Base-by-base conservation (phyloP, 1,284 basidiomycete species). In the Malassezia arunalokei region DNA sequence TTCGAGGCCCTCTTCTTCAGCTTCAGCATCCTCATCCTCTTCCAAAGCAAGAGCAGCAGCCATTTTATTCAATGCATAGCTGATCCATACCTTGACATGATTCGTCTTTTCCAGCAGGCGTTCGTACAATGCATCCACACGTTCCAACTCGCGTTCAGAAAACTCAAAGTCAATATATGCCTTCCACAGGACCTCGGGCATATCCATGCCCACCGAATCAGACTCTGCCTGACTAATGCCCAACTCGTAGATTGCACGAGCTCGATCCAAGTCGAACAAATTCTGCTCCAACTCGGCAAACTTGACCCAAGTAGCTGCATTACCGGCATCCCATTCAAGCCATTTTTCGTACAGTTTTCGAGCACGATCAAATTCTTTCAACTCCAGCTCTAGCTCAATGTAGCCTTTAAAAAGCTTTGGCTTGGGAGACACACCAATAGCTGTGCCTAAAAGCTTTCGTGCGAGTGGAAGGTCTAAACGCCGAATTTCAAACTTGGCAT, bases 151-250 rank as follows among this genome's bases (percentile, higher is more conserved):
- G 59, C 89, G 86, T 74, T 94, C 89, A 53, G 91, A 88, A 62
- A 88, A 85, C 75, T 92, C 89, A 63, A 90, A 89, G 76, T 98
- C 92, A 76, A 98, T 89, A 75, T 90, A 98, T 4, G 88, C 87
- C 73, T 79, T 76, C 68, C 73, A 74, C 0, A 95, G 79, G 9
- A 95, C 79, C 74, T 99, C 94, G 2, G 94, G 94, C 89, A 96
- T 96, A 52, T 94, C 90, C 38, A 98, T 78, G 0, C 63, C 66
- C n/a, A 83, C 82, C 0, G 80, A 75, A 6, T 51, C 63, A 0
- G 43, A 38, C 29, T 63, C 64, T 4, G 61, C 58, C 68, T 98
- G 94, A 3, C 84, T 78, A n/a, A 92, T 82, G 3, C 87, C 94
- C 35, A 98, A 82, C 74, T 98, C 91, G 74, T 89, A 98, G 68